Conservation (phyloP, 129 eudicot genomes). For the Oenanthe sinensis region DNA sequence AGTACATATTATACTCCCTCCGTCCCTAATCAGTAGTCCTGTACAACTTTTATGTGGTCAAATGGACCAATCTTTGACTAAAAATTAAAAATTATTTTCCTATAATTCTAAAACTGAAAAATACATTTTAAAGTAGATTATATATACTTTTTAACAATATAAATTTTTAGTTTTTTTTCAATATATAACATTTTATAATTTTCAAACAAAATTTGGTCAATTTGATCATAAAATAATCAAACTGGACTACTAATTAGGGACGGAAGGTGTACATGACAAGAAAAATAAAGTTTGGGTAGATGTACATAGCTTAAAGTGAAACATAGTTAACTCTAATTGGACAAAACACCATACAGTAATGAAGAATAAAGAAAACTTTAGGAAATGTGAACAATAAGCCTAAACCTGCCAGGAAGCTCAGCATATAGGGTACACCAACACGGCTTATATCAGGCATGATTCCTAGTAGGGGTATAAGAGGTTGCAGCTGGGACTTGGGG, state of each 20-base stretch:
- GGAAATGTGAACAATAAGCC: conserved; percentile 6
- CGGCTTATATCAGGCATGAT: conserved; percentile 42
- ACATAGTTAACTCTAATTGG: neutral
- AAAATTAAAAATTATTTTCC: too few relatives aligned
- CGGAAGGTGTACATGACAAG: neutral
- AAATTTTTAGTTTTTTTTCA: too few relatives aligned
- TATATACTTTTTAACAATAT: too few relatives aligned
- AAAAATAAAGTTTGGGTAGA: neutral
- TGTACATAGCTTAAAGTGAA: neutral
- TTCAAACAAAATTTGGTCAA: too few relatives aligned
- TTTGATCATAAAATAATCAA: too few relatives aligned
- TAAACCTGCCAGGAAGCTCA: conserved; percentile 43
- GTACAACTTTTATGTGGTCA: too few relatives aligned
- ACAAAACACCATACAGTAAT: neutral
- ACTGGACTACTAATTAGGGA: too few relatives aligned
- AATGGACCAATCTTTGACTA: too few relatives aligned
- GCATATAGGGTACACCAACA: conserved; percentile 30
- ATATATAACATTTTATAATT: too few relatives aligned
- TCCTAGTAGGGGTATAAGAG: conserved; percentile 34
- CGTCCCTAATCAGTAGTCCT: too few relatives aligned
- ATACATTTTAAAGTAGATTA: too few relatives aligned
- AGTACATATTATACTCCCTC: neutral
- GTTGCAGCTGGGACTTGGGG: conserved; percentile 38
- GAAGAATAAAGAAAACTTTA: neutral
- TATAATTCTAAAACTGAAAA: too few relatives aligned